Evolutionary conservation across 257 asterid species (phyloP), one percentile per base, ranked within the genome.

Genomic region (Fraxinus cuspidata): DNA sequence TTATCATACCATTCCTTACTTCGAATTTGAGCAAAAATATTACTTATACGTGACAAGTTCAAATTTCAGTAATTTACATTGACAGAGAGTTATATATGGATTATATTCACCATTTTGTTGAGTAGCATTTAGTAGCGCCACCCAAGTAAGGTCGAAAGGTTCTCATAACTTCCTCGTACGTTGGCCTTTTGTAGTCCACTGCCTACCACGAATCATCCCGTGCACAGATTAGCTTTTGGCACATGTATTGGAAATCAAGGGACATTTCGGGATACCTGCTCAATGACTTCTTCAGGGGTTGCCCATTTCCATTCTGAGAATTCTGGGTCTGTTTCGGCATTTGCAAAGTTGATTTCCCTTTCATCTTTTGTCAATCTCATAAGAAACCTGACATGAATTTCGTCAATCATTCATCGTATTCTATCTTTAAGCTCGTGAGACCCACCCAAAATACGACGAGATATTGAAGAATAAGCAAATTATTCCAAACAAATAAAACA

Each of bases 241-340:
- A 13, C 42, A 31, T 13, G 7, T 27, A 72, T 32, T 3, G 1
- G 67, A 53, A 65, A 63, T 34, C 21, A 35, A 75, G 67, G 53
- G 67, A 31, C 67, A 32, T 27, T 76, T 16, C 5, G 51, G 21
- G 29, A 90, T 84, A 92, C 98, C 96, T 94, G 97, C 71, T 92
- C 97, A 53, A 92, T 81, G 76, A 91, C 97, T 78, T 92, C 97
- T 87, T 89, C 90, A 70, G 97, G 97, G 64, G 82, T 80, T 23
- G 97, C 91, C 98, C 98, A 94, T 85, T 94, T 94, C 98, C 98
- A 94, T 66, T 94, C 97, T 35, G 97, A 83, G 89, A 94, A 94
- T 81, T 92, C 97, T 37, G 92, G 85, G 31, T 94, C 97, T 27
- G 91, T 84, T 84, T 89, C 98, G 11, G 93, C 96, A 35, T 32